Percentiles rank a stretch among this genome's conserved stretches.
Evolutionary conservation across 2,329 filamentous ascomycete species (phyloP).

Genomic region (Fusarium nanum): DNA sequence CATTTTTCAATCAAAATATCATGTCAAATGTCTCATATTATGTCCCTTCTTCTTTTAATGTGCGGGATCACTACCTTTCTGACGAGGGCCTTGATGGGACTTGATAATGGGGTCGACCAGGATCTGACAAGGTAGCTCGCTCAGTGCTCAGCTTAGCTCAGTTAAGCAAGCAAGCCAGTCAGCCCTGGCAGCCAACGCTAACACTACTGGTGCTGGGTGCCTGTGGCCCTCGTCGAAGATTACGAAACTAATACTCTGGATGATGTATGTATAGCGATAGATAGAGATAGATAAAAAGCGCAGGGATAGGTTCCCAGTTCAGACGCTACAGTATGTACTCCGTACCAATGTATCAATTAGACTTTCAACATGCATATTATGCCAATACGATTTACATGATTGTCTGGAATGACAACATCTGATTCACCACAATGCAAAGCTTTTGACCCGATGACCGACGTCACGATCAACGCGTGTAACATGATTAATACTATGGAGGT

Average conservation of each 20-base stretch:
- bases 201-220: conserved; percentile 8
- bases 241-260: conserved; percentile 31
- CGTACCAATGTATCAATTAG: conserved; percentile 4
- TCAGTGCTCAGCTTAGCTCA: too few species aligned
- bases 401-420: conserved; percentile 25
- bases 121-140: conserved; percentile 1
- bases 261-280: conserved; percentile 25
- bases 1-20: conserved; percentile 32
- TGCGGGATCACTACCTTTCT: conserved; percentile 24
- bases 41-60: conserved; percentile 8
- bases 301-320: conserved; percentile 18
- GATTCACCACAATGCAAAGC: conserved; percentile 7
- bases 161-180: conserved; percentile 2
- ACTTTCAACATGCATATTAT: conserved; percentile 5
- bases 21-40: conserved; percentile 31
- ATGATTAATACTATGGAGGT: conserved; percentile 16
- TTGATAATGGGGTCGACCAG: conserved; percentile 20
- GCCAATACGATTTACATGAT: conserved; percentile 8
- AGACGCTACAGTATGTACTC: neutral
- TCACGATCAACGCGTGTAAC: conserved; percentile 33
- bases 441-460: conserved; percentile 20
- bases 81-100: conserved; percentile 18
- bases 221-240: conserved; percentile 11
- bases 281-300: conserved; percentile 24
- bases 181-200: conserved; percentile 1